A percentile compares a stretch with the other conserved stretches of the same genome.
Conservation (phyloP, 129 eudicot species). For the Arctium minus region DNA sequence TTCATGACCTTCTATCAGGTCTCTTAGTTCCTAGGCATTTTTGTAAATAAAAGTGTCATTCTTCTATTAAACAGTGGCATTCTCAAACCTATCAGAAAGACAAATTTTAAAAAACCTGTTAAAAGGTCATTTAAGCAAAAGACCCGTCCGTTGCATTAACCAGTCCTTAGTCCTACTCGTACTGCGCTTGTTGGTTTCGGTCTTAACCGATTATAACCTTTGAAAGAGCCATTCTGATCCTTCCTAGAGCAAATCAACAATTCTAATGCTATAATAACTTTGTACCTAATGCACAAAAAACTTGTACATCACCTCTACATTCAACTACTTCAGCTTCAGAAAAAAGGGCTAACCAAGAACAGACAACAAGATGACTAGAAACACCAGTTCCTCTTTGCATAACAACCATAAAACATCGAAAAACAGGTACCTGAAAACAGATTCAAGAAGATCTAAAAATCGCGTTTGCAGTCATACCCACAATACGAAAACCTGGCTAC, state of each 20-base stretch:
- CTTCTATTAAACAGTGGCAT: background rate
- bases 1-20: too few species aligned
- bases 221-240: background rate
- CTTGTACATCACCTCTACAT: background rate
- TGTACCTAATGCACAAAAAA: background rate
- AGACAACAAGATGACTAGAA: background rate
- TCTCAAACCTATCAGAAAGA: background rate
- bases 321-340: background rate
- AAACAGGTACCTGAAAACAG: constrained; percentile 1
- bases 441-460: constrained; percentile 19
- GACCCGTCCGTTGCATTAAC: background rate
- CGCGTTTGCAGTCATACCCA: constrained; percentile 20
- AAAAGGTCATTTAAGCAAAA: background rate
- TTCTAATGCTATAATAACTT: background rate
- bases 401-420: constrained; percentile 11
- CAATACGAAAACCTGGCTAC: constrained; percentile 27
- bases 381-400: constrained; percentile 21
- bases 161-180: background rate
- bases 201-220: background rate
- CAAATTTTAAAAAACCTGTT: too few species aligned
- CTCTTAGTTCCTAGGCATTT: background rate
- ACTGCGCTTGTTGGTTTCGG: background rate
- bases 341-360: background rate
- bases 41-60: background rate
- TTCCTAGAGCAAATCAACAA: background rate